These are phyloP conservation scores for Xerocomellus intermedius DNA, from an alignment of 768 basidiomycete species.

Conservation along the genomic window DNA sequence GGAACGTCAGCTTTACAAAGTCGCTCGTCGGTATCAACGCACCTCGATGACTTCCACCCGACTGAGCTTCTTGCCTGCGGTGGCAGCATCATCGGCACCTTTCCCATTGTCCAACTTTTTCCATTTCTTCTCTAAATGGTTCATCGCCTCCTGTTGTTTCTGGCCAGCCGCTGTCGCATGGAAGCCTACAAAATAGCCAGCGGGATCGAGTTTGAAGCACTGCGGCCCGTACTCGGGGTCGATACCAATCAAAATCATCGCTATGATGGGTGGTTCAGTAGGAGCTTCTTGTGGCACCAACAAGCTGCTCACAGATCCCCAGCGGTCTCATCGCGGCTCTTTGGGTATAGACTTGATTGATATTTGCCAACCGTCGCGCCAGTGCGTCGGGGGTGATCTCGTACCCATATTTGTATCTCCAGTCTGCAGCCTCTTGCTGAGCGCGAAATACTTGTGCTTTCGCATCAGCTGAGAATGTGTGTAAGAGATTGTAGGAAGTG, in stretches of 20 bases:
- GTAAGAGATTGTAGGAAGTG: neutral
- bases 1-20: neutral
- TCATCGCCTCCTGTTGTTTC: conserved; percentile 99
- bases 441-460: conserved; percentile 86
- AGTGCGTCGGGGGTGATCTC: conserved; percentile 98
- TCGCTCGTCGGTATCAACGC: conserved; percentile 20
- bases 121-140: conserved; percentile 98
- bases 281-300: neutral
- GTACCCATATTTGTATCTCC: conserved; percentile 95
- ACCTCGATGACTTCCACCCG: conserved; percentile 90
- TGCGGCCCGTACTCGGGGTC: conserved; percentile 94
- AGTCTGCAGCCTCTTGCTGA: conserved; percentile 84
- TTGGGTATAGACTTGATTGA: conserved; percentile 99
- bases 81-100: conserved; percentile 75
- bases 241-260: conserved; percentile 93
- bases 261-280: conserved; percentile 40
- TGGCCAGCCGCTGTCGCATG: conserved; percentile 95
- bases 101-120: conserved; percentile 83
- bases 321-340: conserved; percentile 95
- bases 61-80: conserved; percentile 70
- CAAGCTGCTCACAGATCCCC: conserved; percentile 73
- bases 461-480: conserved; percentile 70
- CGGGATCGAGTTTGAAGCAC: conserved; percentile 96
- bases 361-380: conserved; percentile 91
- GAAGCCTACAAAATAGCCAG: conserved; percentile 98